Evolutionary conservation across 768 basidiomycete species (phyloP), one percentile per base, ranked within the genome.

Genomic region (Neoboletus subvelutipes): DNA sequence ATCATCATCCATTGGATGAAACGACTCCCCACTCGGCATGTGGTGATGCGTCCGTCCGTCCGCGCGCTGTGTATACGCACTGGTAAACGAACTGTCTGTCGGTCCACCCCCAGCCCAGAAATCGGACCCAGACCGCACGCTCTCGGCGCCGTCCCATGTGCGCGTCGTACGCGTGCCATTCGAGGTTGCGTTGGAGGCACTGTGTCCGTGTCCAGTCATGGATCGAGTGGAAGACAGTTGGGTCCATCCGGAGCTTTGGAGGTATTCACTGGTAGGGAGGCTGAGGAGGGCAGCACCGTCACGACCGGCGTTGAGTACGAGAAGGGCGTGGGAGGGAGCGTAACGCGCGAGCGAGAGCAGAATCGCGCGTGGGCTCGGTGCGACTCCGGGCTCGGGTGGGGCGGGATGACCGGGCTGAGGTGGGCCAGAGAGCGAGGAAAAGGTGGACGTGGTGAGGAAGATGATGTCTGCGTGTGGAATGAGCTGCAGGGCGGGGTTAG

Each of bases 251-350:
- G 89, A 90, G 61, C 85, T 86, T 61, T 94, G 92, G 67, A 92
- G 90, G 70, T 93, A 94, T 63, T 94, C 92, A 61, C 82, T 81
- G 0, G 91, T 92, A 0, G 91, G 92, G 8, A 93, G 71, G 17
- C 88, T 90, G 52, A 93, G 79, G 5, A 90, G 85, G 0, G 91
- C 92, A 1, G 87, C 88, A 12, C 91, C 91, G 47, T 90, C 87
- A 24, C 78, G 76, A 7, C 90, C 90, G 81, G 91, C 92, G 64
- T 92, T 78, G 3, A 86, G 89, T 26, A 94, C 80, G n/a, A 93
- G 84, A 0, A 94, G 77, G 0, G 90, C 85, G 64, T 93, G 91
- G 0, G 86, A 78, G 3, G 89, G 79, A 0, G 84, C 89, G 34
- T 81, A 79, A 12, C 83, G 77, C 0, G 83, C 83, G 52, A 92